phyloP scores from a whole-genome alignment of 805 yeast genomes.

The Suhomyces sp. region DNA sequence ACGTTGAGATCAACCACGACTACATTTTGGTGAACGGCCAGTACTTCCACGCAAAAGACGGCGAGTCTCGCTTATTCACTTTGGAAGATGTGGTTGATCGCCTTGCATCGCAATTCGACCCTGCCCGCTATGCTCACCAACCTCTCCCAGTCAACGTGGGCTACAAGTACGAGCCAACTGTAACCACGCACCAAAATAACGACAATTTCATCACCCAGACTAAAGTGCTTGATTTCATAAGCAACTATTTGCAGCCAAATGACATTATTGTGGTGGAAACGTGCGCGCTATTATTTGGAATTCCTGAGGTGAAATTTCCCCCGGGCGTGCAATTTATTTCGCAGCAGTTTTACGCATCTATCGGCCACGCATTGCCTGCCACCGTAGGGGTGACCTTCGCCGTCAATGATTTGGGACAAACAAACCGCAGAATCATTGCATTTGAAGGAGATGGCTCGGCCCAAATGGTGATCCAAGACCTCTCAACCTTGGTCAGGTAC shows the following conservation, averaged over 20 bases:
- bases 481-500: slow-evolving; percentile 59
- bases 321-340: slow-evolving; percentile 49
- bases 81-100: slow-evolving; percentile 31
- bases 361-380: slow-evolving; percentile 87
- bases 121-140: not conserved
- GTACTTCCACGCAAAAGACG: slow-evolving; percentile 15
- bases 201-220: slow-evolving; percentile 23
- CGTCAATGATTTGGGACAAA: slow-evolving; percentile 47
- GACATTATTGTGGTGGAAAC: slow-evolving; percentile 81
- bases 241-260: slow-evolving; percentile 46
- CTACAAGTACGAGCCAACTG: slow-evolving; percentile 12
- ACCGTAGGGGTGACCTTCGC: slow-evolving; percentile 82
- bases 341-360: slow-evolving; percentile 78
- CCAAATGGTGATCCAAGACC: slow-evolving; percentile 89
- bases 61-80: slow-evolving; percentile 20
- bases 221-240: slow-evolving; percentile 34
- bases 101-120: slow-evolving; percentile 22
- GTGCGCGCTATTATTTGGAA: slow-evolving; percentile 77
- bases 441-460: slow-evolving; percentile 94
- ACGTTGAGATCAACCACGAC: slow-evolving; percentile 42
- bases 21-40: slow-evolving; percentile 36
- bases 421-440: slow-evolving; percentile 57
- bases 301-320: slow-evolving; percentile 66
- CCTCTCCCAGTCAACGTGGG: slow-evolving; percentile 13
- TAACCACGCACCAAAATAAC: slow-evolving; percentile 2